Conservation (phyloP, 768 basidiomycete genomes). For the Mycena capillaripes region DNA sequence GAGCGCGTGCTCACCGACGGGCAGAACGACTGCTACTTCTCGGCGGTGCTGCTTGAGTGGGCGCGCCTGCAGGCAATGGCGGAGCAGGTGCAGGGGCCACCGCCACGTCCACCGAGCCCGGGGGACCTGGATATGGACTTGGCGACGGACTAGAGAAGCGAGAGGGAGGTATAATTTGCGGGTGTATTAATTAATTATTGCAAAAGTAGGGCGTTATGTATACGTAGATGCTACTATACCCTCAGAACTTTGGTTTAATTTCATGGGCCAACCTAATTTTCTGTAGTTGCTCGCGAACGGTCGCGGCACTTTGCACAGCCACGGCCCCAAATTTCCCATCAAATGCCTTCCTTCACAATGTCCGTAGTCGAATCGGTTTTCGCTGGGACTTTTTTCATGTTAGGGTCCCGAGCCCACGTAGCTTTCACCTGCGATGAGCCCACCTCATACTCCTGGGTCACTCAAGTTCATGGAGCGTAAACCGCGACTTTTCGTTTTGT, state of each 20-base stretch:
- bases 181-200: neutral
- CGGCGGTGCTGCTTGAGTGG: slow-evolving; percentile 30
- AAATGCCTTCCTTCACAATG: no score
- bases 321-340: no score
- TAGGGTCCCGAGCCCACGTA: no score
- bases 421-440: no score
- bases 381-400: no score
- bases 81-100: neutral
- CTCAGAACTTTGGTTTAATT: neutral
- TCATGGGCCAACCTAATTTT: no score
- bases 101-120: neutral
- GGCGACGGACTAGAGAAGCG: neutral
- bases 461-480: no score
- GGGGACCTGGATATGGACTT: neutral
- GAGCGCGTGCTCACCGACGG: slow-evolving; percentile 30
- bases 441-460: no score
- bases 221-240: neutral
- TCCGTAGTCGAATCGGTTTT: no score
- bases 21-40: slow-evolving; percentile 35
- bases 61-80: slow-evolving; percentile 16
- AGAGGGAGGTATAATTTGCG: neutral
- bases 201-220: neutral
- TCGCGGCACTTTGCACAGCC: no score
- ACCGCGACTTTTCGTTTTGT: no score
- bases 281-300: no score